Evolutionary conservation across 805 yeast genomes (phyloP).

Genomic region (Wickerhamiella bombiphila): DNA sequence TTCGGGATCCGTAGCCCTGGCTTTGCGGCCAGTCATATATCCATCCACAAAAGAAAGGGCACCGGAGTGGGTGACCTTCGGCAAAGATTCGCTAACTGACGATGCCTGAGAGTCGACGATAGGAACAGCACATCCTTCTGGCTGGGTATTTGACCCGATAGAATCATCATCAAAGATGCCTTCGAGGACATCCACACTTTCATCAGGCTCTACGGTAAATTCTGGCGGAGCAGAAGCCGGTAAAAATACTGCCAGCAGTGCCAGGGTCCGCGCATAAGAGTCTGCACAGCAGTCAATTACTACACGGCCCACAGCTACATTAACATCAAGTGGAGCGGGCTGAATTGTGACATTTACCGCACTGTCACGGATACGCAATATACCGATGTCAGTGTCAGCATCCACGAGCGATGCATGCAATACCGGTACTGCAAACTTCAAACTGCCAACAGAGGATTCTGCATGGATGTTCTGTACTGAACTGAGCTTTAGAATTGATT

Average conservation of each 20-base stretch:
- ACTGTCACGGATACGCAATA: slow-evolving; percentile 1
- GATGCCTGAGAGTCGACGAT: too few species aligned
- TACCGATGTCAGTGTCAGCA: background rate
- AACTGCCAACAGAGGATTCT: background rate
- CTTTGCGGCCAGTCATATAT: background rate
- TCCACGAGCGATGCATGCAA: background rate
- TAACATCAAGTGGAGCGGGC: background rate
- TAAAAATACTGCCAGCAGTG: background rate
- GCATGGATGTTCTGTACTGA: background rate
- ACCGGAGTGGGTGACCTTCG: background rate
- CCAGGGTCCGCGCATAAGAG: slow-evolving; percentile 1
- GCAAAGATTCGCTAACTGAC: background rate
- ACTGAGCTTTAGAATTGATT: too few species aligned
- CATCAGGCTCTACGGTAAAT: slow-evolving; percentile 3
- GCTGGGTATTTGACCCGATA: background rate
- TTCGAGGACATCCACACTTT: slow-evolving; percentile 3
- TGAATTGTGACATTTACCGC: background rate
- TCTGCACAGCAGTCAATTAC: slow-evolving; percentile 5
- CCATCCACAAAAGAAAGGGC: background rate
- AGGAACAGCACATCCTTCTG: too few species aligned
- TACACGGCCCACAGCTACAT: background rate
- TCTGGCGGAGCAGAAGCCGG: slow-evolving; percentile 2
- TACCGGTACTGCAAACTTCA: background rate
- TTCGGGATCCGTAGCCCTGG: background rate
- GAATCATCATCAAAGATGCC: background rate